Evolutionary conservation across 169 alveolate species (phyloP).

Genomic region (Cryptosporidium tyzzeri): DNA sequence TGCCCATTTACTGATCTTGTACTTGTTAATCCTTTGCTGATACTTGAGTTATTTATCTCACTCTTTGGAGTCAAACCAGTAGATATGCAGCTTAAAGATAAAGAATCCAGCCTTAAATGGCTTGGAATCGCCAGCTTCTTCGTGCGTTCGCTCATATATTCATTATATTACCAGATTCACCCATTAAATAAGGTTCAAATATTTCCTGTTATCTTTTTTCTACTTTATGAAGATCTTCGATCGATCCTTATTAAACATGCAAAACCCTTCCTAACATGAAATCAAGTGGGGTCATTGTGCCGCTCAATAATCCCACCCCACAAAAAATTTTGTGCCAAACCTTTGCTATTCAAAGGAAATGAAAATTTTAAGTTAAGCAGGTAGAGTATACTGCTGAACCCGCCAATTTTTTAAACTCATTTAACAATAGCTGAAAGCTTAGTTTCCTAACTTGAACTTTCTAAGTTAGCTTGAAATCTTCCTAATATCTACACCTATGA

Average conservation of each 20-base stretch:
- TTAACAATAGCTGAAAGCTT: background rate
- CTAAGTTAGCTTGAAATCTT: background rate
- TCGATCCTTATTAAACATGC: conserved; percentile 32
- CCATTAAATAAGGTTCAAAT: background rate
- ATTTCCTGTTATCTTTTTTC: background rate
- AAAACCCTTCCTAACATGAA: conserved; percentile 11
- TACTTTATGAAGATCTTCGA: conserved; percentile 29
- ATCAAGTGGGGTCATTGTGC: conserved; percentile 28
- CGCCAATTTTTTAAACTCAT: background rate
- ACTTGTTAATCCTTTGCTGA: background rate
- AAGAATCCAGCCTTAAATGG: conserved; percentile 75
- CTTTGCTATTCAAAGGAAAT: background rate
- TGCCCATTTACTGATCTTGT: conserved; percentile 14
- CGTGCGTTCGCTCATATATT: conserved; percentile 46
- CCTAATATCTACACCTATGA: background rate
- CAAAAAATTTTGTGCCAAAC: conserved; percentile 11
- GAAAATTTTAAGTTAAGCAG: background rate
- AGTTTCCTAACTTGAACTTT: background rate
- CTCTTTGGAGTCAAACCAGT: conserved; percentile 66
- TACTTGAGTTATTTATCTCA: conserved; percentile 17
- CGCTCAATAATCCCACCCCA: conserved; percentile 29
- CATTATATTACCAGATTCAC: conserved; percentile 21
- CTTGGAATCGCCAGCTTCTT: conserved; percentile 62
- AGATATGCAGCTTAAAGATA: conserved; percentile 60
- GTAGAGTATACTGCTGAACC: background rate